Percentiles rank a stretch among this genome's conserved stretches.
phyloP scores from a whole-genome alignment of 2,329 filamentous ascomycete species.

The Endoconidiophora laricicola region DNA sequence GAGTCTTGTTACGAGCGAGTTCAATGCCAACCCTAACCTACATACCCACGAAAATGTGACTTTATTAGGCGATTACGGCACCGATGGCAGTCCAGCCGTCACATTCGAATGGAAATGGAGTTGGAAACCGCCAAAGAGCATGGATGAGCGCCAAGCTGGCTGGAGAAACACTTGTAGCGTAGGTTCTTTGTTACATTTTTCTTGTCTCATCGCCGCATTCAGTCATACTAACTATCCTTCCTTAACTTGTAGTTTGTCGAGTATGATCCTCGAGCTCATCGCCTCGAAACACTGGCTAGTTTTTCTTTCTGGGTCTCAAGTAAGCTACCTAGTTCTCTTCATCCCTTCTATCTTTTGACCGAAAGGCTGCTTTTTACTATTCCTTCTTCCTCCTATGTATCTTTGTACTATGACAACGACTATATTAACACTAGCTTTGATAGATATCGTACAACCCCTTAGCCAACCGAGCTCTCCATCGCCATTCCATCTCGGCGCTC shows the following conservation, averaged over 20 bases:
- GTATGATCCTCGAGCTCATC: slow-evolving; percentile 85
- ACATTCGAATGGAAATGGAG: slow-evolving; percentile 94
- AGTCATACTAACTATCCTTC: not conserved
- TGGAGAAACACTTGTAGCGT: slow-evolving; percentile 94
- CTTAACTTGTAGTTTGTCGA: slow-evolving; percentile 60
- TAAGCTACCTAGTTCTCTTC: slow-evolving; percentile 22
- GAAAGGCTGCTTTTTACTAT: not conserved
- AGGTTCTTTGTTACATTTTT: slow-evolving; percentile 18
- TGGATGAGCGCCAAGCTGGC: slow-evolving; percentile 71
- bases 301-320: slow-evolving; percentile 94
- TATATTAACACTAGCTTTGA: not conserved
- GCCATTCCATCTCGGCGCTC: slow-evolving; percentile 54
- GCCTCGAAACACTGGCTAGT: slow-evolving; percentile 70
- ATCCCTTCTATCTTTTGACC: not conserved
- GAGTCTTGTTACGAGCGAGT: slow-evolving; percentile 84
- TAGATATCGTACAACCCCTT: slow-evolving; percentile 27
- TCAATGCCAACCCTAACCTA: slow-evolving; percentile 90
- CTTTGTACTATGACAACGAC: not conserved
- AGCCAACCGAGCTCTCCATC: slow-evolving; percentile 51
- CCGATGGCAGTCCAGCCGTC: slow-evolving; percentile 65
- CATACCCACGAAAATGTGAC: slow-evolving; percentile 96
- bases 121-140: slow-evolving; percentile 75
- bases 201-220: not conserved
- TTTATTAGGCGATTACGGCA: slow-evolving; percentile 81
- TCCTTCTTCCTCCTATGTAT: not conserved